Evolutionary conservation across 352 stramenopile species (phyloP).

Genomic region (Phytophthora sp.): DNA sequence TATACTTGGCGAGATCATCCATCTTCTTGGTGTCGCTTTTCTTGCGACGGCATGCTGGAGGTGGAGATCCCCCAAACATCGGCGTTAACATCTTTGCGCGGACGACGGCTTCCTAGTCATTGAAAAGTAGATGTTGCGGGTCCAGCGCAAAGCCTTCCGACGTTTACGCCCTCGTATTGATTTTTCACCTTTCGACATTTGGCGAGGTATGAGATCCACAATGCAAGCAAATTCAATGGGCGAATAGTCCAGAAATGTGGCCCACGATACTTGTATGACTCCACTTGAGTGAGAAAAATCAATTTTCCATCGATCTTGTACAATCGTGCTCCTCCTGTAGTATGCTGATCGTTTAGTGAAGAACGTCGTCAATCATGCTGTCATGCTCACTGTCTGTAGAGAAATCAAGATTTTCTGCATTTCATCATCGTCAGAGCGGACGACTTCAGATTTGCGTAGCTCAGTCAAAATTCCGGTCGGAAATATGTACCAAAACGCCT

Average conservation of each 20-base stretch:
- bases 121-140: neutral
- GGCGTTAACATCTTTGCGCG: neutral
- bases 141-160: neutral
- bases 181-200: neutral
- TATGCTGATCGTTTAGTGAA: neutral
- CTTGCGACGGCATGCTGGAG: neutral
- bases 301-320: too few relatives aligned
- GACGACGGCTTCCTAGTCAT: neutral
- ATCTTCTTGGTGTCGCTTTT: neutral
- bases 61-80: neutral
- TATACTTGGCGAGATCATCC: neutral
- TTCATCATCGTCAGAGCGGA: too few relatives aligned
- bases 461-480: too few relatives aligned
- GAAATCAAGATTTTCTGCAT: too few relatives aligned
- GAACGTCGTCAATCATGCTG: neutral
- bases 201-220: slow-evolving; percentile 1
- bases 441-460: too few relatives aligned
- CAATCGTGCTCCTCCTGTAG: neutral
- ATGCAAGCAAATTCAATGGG: neutral
- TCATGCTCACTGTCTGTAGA: too few relatives aligned
- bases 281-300: too few relatives aligned
- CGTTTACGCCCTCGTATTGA: neutral
- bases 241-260: neutral
- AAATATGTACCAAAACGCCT: too few relatives aligned
- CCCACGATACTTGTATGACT: neutral